phyloP scores from a whole-genome alignment of 1,139 yeast species.

The Pichia sp. region DNA sequence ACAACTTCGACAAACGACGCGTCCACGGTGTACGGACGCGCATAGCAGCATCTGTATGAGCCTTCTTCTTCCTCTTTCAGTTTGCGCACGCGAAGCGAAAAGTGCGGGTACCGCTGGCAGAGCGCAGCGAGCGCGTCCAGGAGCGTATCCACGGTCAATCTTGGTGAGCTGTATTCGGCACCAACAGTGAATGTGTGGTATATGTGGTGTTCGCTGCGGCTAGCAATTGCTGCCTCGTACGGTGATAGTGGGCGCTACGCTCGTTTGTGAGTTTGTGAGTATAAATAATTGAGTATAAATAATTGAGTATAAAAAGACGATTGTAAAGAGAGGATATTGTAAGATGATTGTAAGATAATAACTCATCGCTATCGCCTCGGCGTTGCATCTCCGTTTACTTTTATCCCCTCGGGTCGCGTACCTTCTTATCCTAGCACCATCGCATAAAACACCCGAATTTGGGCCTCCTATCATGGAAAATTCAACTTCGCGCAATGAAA shows the following conservation, averaged over 20 bases:
- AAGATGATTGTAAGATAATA: no score
- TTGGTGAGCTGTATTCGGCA: slow-evolving; percentile 2
- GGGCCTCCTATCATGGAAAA: no score
- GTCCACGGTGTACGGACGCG: not conserved
- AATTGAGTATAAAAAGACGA: not conserved
- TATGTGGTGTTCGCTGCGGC: not conserved
- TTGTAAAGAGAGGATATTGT: no score
- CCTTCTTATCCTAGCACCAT: no score
- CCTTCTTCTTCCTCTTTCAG: no score
- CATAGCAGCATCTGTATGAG: not conserved
- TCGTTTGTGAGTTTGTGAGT: not conserved
- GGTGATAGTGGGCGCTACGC: slow-evolving; percentile 1
- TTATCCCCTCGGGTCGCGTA: no score
- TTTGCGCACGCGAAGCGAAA: slow-evolving; percentile 6
- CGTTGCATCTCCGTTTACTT: no score
- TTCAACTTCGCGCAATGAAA: no score
- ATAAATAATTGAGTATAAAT: not conserved
- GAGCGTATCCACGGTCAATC: not conserved
- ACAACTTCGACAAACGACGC: slow-evolving; percentile 3
- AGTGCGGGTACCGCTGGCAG: slow-evolving; percentile 3
- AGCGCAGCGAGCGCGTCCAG: not conserved
- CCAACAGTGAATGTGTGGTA: slow-evolving; percentile 6
- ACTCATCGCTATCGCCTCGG: no score
- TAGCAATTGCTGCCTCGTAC: slow-evolving; percentile 2
- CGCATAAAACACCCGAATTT: no score